phyloP scores from a whole-genome alignment of 306 rosid species.

The Lathyrus aphaca region DNA sequence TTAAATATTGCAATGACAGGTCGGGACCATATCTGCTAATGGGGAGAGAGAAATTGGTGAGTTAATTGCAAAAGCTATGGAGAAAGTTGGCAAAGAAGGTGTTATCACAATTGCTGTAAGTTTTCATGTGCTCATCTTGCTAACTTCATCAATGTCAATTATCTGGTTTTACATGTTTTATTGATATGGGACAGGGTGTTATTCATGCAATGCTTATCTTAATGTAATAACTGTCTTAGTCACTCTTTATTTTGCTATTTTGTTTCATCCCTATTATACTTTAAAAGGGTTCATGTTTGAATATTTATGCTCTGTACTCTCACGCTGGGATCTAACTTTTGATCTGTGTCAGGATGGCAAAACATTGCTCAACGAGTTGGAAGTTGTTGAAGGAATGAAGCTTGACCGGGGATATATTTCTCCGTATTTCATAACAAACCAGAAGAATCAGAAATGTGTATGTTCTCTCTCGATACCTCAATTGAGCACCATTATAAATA shows the following conservation, averaged over 20 bases:
- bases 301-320: neutral
- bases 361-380: slow-evolving; percentile 86
- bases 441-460: slow-evolving; percentile 96
- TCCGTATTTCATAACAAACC: slow-evolving; percentile 89
- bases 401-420: slow-evolving; percentile 96
- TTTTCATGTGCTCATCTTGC: slow-evolving; percentile 21
- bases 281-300: neutral
- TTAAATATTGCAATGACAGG: slow-evolving; percentile 49
- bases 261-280: neutral
- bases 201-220: neutral
- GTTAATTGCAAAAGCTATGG: slow-evolving; percentile 96
- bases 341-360: slow-evolving; percentile 83
- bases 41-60: slow-evolving; percentile 98
- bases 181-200: neutral
- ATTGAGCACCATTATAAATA: neutral
- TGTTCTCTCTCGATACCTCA: slow-evolving; percentile 40
- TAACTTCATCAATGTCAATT: neutral
- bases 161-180: neutral
- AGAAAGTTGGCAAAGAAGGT: slow-evolving; percentile 98
- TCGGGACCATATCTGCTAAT: slow-evolving; percentile 91
- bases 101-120: slow-evolving; percentile 90
- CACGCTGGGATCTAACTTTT: slow-evolving; percentile 14
- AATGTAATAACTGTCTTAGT: neutral
- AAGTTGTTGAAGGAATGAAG: slow-evolving; percentile 99
- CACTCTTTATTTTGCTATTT: neutral